Percentiles rank a stretch among this genome's conserved stretches.
These are phyloP conservation scores for Citropsis articulata DNA, from an alignment of 345 rosid genomes.

Conservation along the genomic window DNA sequence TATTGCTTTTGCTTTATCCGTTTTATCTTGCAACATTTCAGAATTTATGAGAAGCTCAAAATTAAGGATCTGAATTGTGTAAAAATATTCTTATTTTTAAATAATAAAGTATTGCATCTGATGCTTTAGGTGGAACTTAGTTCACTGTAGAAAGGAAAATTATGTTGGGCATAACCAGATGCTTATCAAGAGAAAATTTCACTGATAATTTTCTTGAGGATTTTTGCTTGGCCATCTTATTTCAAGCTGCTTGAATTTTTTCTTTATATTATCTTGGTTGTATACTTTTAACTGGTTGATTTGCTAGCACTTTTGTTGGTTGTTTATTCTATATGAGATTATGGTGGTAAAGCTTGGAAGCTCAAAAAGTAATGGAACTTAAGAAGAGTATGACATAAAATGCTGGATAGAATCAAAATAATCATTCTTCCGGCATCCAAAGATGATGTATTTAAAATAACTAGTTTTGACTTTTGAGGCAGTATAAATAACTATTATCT, in stretches of 20 bases:
- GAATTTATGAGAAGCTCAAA: slow-evolving; percentile 4
- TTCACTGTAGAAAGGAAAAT: not conserved
- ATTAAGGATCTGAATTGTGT: not conserved
- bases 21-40: not conserved
- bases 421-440: not conserved
- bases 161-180: not conserved
- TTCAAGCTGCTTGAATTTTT: not conserved
- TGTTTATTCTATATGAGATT: not conserved
- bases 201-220: not conserved
- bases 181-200: not conserved
- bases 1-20: not conserved
- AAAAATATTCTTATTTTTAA: not conserved
- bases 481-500: not conserved
- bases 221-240: not conserved
- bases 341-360: not conserved
- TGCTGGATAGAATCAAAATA: not conserved
- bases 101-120: not conserved
- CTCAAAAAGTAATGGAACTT: not conserved
- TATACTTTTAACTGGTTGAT: not conserved
- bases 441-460: not conserved
- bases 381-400: too few relatives aligned
- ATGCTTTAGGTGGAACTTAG: not conserved
- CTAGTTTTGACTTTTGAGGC: not conserved
- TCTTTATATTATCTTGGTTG: not conserved
- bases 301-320: not conserved